A percentile compares a stretch with the other conserved stretches of the same genome.
Conservation (phyloP, 176 grass and related monocot species). For the Aechmea fasciata region DNA sequence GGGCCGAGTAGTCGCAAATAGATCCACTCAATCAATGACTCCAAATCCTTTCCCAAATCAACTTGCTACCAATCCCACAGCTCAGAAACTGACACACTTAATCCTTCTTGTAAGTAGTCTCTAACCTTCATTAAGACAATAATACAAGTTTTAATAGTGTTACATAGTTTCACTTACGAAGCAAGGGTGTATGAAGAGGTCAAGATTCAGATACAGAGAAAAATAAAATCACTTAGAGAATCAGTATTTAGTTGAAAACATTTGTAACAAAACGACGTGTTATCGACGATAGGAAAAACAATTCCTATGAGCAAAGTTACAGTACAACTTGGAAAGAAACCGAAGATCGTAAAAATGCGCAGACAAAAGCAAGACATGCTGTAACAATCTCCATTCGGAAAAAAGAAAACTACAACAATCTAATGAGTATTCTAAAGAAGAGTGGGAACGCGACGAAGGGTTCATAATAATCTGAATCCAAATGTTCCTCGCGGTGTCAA, state of each 20-base stretch:
- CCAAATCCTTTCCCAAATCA: conserved; percentile 81
- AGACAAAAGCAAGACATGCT: too few relatives aligned
- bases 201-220: too few relatives aligned
- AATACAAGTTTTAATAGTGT: not conserved
- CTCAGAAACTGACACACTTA: conserved; percentile 74
- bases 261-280: too few relatives aligned
- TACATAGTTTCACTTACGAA: not conserved
- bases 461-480: conserved; percentile 79
- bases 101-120: conserved; percentile 67
- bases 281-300: too few relatives aligned
- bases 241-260: too few relatives aligned
- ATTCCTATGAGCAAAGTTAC: too few relatives aligned
- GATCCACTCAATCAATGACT: conserved; percentile 93
- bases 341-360: too few relatives aligned
- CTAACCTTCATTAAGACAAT: conserved; percentile 42
- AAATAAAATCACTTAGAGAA: too few relatives aligned
- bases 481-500: conserved; percentile 29
- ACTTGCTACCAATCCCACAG: conserved; percentile 78
- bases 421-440: conserved; percentile 22
- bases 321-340: too few relatives aligned
- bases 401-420: not conserved
- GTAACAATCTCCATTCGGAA: not conserved
- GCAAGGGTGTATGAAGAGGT: not conserved
- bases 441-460: conserved; percentile 85
- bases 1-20: conserved; percentile 66